These are phyloP conservation scores for Triticum dicoccoides DNA, from an alignment of 176 grass and related monocot genomes.

Conservation along the genomic window DNA sequence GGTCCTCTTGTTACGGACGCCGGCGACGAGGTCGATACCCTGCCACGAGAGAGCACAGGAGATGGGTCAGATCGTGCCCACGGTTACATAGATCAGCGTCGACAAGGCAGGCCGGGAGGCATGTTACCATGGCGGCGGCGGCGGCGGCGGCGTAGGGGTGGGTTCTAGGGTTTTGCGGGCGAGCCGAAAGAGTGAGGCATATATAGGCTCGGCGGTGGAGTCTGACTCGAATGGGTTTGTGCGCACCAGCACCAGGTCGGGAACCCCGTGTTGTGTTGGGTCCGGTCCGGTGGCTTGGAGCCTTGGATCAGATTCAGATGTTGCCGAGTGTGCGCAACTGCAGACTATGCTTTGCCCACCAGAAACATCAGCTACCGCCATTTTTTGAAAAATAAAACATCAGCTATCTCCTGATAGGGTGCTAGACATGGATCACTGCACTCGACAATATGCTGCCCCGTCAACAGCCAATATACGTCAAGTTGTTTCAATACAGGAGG, in stretches of 20 bases:
- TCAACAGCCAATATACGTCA: not conserved
- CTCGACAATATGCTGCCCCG: not conserved
- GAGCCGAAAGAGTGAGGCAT: conserved; percentile 29
- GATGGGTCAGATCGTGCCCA: not conserved
- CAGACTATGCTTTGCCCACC: not conserved
- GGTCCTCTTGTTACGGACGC: conserved; percentile 62
- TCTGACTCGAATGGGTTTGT: conserved; percentile 6
- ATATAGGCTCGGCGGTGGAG: conserved; percentile 30
- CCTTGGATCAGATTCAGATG: too few species aligned
- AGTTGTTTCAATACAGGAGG: not conserved
- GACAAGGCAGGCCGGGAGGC: not conserved
- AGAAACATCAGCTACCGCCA: not conserved
- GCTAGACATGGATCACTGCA: not conserved
- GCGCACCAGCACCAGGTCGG: too few species aligned
- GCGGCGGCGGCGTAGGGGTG: not conserved
- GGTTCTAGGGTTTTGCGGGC: conserved; percentile 57
- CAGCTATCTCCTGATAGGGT: not conserved
- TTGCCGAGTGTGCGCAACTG: not conserved
- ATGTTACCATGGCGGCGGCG: conserved; percentile 49
- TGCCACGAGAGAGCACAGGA: conserved; percentile 5
- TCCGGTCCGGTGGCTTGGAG: not conserved
- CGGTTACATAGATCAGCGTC: not conserved
- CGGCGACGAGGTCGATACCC: conserved; percentile 56
- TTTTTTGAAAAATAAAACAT: too few species aligned
- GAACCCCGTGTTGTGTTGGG: not conserved